phyloP scores from a whole-genome alignment of 75 land plant genomes.

The Selaginella tamariscina region DNA sequence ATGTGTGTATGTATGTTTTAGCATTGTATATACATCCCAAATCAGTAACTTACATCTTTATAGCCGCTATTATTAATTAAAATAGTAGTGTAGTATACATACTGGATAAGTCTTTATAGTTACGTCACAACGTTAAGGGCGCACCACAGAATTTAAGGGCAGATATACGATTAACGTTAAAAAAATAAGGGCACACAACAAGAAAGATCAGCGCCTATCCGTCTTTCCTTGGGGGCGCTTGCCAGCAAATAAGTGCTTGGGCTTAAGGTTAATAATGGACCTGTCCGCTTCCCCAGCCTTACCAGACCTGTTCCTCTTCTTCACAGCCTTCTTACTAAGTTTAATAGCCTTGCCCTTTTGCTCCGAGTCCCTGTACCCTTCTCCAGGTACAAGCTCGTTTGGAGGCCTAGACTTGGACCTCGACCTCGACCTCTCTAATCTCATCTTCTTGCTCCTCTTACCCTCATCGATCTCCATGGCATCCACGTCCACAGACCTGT shows the following conservation, averaged over 20 bases:
- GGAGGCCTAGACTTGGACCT: conserved; percentile 59
- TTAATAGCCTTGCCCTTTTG: conserved; percentile 73
- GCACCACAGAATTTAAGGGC: too few species aligned
- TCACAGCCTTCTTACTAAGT: conserved; percentile 50
- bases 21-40: too few species aligned
- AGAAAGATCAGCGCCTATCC: conserved; percentile 59
- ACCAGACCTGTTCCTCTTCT: conserved; percentile 70
- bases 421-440: conserved; percentile 34
- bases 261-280: conserved; percentile 64
- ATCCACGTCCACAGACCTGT: conserved; percentile 27
- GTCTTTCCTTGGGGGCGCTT: conserved; percentile 81
- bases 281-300: conserved; percentile 86
- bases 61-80: too few species aligned
- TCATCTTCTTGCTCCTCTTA: conserved; percentile 41
- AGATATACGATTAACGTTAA: too few species aligned
- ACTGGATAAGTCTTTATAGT: too few species aligned
- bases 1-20: too few species aligned
- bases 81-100: too few species aligned
- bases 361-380: conserved; percentile 73
- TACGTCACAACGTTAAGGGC: too few species aligned
- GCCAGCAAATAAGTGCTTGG: conserved; percentile 85
- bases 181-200: too few species aligned
- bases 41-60: too few species aligned
- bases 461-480: conserved; percentile 48
- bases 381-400: conserved; percentile 68